A percentile compares a stretch with the other conserved stretches of the same genome.
These are phyloP conservation scores for Alternaria triticina DNA, from an alignment of 2,329 filamentous ascomycete species.

Conservation along the genomic window DNA sequence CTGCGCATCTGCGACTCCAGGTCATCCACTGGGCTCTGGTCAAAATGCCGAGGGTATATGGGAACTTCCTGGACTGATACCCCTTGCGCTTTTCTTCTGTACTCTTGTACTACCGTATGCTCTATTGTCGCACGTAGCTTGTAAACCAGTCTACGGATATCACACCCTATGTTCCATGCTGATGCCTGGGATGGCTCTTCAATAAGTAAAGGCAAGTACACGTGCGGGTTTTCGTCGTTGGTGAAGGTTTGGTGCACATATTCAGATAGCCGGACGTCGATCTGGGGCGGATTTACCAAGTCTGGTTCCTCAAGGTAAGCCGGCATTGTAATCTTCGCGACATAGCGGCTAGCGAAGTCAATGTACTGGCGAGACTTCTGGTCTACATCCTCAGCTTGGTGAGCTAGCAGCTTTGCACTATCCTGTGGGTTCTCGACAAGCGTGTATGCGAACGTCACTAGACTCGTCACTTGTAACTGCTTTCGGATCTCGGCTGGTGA, in stretches of 20 bases:
- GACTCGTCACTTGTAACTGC: constrained; percentile 51
- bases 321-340: constrained; percentile 6
- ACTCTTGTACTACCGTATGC: constrained; percentile 41
- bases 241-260: constrained; percentile 32
- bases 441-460: constrained; percentile 51
- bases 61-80: constrained; percentile 28
- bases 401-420: constrained; percentile 35
- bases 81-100: constrained; percentile 46
- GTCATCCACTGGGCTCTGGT: background rate
- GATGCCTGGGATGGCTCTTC: constrained; percentile 53
- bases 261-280: constrained; percentile 45
- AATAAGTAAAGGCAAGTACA: constrained; percentile 71
- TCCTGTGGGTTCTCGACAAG: constrained; percentile 43
- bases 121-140: constrained; percentile 35
- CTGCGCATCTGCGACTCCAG: constrained; percentile 21
- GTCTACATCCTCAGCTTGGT: constrained; percentile 30
- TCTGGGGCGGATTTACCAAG: constrained; percentile 21
- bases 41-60: background rate
- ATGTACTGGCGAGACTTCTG: constrained; percentile 26
- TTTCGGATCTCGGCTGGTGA: constrained; percentile 54
- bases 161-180: constrained; percentile 50
- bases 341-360: constrained; percentile 42
- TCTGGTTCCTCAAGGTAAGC: background rate
- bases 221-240: constrained; percentile 29
- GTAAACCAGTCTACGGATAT: constrained; percentile 49